Evolutionary conservation across 176 grass and related monocot species (phyloP), one percentile per base, ranked within the genome.

Genomic region (Carex cristatella): DNA sequence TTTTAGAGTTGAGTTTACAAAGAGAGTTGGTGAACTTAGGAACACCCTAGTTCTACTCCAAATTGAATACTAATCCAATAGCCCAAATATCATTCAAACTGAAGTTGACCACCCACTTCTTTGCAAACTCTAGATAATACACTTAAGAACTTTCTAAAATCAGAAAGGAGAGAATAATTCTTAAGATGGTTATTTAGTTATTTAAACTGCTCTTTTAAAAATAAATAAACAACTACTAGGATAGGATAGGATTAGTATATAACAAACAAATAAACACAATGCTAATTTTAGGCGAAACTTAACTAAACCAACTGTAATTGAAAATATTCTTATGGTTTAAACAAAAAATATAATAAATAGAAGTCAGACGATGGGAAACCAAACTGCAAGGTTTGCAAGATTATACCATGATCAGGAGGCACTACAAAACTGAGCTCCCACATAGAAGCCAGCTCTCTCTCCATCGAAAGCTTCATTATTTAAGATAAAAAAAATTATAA

Each of bases 371-470:
- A 78, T 55, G 72, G 10, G 10, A 56, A 32, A 77, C 12, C 49
- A 77, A 32, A 49, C 37, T 31, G 49, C 55, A 77, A 77, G 73
- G 46, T 77, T 77, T 56, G 68, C 73, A 32, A 77, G 1, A 32
- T 42, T 66, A 19, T 89, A 98, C 96, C 96, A 64, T 95, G 96
- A 79, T 99, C 86, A 4, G 93, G 89, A 33, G 96, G 90, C 10
- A 99, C 96, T 69, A 99, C 96, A 86, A 99, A 95, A 88, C 96
- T 95, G 86, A 99, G 93, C 87, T 92, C 90, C 96, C 96, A 99
- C 93, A 94, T 91, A 84, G 91, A 95, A 67, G 96, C 96, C 79
- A 92, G 91, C 81, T 99, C 96, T 87, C 93, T 88, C 79, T 94
- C 93, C 96, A 99, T 94, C 4, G 93, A 88, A 35, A 99, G 87